Evolutionary conservation across 1,139 yeast genomes (phyloP), one percentile per base, ranked within the genome.

Genomic region (Magnusiomyces tetraspermus): DNA sequence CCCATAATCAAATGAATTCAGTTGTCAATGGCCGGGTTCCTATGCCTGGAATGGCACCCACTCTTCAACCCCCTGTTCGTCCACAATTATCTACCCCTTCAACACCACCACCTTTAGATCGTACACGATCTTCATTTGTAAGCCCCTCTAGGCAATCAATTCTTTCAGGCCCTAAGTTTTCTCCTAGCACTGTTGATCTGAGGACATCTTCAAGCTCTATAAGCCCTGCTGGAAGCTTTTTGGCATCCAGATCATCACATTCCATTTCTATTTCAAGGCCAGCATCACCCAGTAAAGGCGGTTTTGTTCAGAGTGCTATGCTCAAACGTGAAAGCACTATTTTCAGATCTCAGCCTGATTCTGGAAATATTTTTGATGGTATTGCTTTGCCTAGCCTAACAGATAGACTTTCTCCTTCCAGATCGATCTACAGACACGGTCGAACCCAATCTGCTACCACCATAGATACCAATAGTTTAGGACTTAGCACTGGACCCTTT

Each of bases 261-360:
- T 50, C 54, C 4, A 42, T 52, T 19, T 48, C 50, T 6, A 23
- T 46, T 13, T 51, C 53, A 11, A 33, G 57, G 28, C 28, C 54
- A 2, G 51, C 58, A 28, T 58, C 63, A 17, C 67, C 67, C 2
- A 54, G 59, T 2, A 48, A 60, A 45, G 67, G 63, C 13, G 62
- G 65, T 19, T 65, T 65, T 53, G 61, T 65, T 13, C 65, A 63
- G 37, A 63, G 67, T 37, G 68, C 68, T 22, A 55, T 65, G 61
- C 55, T 63, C 26, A 62, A 59, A 46, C 58, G 66, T 15, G 67
- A 61, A 45, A 58, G 58, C 15, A 60, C 60, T 2, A 15, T 58
- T 15, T 37, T 44, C 26, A 31, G 55, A 24, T 40, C 59, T 19
- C 50, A 53, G 15, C 28, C 56, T 13, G 54, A 50, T 28, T 54